phyloP scores from a whole-genome alignment of 192 early-diverging fungal genomes.

The Phlyctochytrium bullatum region DNA sequence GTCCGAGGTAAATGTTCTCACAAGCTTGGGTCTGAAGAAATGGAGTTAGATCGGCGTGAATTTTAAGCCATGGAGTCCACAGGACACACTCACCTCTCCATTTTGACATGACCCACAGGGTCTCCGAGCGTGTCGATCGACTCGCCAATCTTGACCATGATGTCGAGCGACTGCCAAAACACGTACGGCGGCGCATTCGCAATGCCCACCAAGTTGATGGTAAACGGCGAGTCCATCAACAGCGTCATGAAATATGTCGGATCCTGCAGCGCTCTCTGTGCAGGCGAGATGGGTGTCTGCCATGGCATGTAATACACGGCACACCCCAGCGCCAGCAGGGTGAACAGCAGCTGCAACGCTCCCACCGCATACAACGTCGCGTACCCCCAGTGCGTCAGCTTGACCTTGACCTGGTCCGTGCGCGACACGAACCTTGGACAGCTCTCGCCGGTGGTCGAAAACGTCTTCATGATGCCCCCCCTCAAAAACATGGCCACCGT shows the following conservation, averaged over 20 bases:
- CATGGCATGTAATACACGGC: constrained; percentile 2
- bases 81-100: constrained; percentile 15
- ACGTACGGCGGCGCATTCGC: constrained; percentile 20
- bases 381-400: constrained; percentile 15
- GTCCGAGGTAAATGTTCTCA: constrained; percentile 7
- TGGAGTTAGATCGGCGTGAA: neutral
- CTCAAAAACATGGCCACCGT: constrained; percentile 22
- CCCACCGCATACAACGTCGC: constrained; percentile 7
- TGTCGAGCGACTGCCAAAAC: constrained; percentile 20
- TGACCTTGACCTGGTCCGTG: constrained; percentile 10
- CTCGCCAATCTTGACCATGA: constrained; percentile 19
- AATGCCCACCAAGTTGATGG: constrained; percentile 14
- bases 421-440: constrained; percentile 12
- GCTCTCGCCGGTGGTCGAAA: constrained; percentile 3
- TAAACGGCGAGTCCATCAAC: constrained; percentile 22
- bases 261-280: constrained; percentile 10
- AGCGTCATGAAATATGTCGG: constrained; percentile 24
- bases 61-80: neutral
- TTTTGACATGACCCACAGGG: constrained; percentile 20
- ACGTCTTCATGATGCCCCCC: constrained; percentile 13
- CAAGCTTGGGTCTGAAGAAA: constrained; percentile 11
- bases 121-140: constrained; percentile 21
- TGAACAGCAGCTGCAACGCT: constrained; percentile 8
- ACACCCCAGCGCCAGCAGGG: neutral
- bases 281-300: constrained; percentile 11